Conservation (phyloP, 2,329 filamentous ascomycete genomes). For the Parasarocladium wereldwijsianum region DNA sequence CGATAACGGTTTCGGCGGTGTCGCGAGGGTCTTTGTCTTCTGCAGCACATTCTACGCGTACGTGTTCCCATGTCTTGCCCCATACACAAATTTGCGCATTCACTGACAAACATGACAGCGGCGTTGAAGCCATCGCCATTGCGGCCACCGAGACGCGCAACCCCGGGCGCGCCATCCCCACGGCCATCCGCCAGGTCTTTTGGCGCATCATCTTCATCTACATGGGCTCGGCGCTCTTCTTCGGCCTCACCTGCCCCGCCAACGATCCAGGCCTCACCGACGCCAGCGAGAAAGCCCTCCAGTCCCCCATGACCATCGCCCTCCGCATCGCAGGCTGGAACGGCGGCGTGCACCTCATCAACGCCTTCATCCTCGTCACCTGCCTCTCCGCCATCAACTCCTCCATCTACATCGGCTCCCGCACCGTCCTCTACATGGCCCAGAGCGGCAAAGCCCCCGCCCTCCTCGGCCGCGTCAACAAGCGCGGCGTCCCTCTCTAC, state of each 20-base stretch:
- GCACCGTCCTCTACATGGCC: conserved; percentile 63
- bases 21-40: conserved; percentile 52
- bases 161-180: conserved; percentile 37
- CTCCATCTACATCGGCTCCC: conserved; percentile 63
- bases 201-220: conserved; percentile 48
- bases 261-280: conserved; percentile 50
- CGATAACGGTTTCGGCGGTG: conserved; percentile 49
- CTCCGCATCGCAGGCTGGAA: conserved; percentile 62
- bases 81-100: too few relatives aligned
- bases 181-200: conserved; percentile 45
- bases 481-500: conserved; percentile 44
- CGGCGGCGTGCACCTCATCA: conserved; percentile 59
- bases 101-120: too few relatives aligned
- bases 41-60: conserved; percentile 59
- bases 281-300: conserved; percentile 45
- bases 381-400: conserved; percentile 60
- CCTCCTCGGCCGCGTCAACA: conserved; percentile 54
- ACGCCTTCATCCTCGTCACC: conserved; percentile 61
- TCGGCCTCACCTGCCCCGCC: conserved; percentile 58
- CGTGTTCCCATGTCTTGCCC: too few relatives aligned
- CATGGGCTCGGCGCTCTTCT: conserved; percentile 60
- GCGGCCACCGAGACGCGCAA: conserved; percentile 47
- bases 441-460: conserved; percentile 56
- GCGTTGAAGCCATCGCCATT: conserved; percentile 49
- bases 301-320: conserved; percentile 60